phyloP scores from a whole-genome alignment of 768 basidiomycete species.

The Mycena albidolilacea region DNA sequence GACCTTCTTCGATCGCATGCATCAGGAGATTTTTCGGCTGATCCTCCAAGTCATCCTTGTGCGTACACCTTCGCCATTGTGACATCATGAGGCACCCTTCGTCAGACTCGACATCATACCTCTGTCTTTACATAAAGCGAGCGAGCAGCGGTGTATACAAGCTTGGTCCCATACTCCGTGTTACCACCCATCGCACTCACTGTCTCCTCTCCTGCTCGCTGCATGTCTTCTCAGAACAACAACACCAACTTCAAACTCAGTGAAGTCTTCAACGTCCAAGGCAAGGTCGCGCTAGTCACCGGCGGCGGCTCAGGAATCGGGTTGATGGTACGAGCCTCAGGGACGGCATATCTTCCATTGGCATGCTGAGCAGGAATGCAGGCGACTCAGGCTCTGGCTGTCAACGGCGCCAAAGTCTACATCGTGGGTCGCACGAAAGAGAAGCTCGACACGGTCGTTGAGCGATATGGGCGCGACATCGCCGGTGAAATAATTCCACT shows the following conservation, averaged over 20 bases:
- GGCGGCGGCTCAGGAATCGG: conserved; percentile 26
- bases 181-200: neutral
- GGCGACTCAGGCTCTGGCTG: conserved; percentile 31
- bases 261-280: conserved; percentile 17
- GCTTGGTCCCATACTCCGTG: neutral
- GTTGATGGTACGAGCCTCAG: neutral
- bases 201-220: neutral
- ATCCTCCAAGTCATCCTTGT: no score
- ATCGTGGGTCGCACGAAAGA: conserved; percentile 40
- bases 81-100: neutral
- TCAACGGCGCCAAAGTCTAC: conserved; percentile 42
- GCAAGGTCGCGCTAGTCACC: conserved; percentile 21
- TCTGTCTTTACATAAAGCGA: neutral
- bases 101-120: conserved; percentile 9
- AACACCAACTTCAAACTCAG: conserved; percentile 7
- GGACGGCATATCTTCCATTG: neutral
- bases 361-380: neutral
- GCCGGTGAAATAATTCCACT: conserved; percentile 15
- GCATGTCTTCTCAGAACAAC: neutral
- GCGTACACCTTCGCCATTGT: neutral
- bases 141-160: no score
- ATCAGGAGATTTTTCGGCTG: no score
- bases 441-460: conserved; percentile 22
- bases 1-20: no score
- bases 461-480: conserved; percentile 8